Base-by-base conservation (phyloP, 176 grass and related monocot genomes). In the Aegilops speltoides region DNA sequence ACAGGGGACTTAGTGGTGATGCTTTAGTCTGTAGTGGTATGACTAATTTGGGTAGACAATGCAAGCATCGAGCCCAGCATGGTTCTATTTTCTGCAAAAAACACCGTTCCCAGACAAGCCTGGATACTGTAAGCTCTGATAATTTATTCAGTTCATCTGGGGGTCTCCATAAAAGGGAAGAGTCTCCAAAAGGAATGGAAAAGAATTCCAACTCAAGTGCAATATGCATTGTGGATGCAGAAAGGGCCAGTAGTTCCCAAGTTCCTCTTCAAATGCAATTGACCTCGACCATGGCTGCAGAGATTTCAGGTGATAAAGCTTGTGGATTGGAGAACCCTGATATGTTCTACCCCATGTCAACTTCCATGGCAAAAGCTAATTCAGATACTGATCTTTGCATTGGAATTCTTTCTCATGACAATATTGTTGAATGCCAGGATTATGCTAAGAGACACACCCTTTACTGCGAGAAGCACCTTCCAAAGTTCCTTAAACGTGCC, bases 401-500 rank as follows among this genome's bases (percentile, higher is more conserved):
- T 83, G 91, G 93, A 76, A 85, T 87, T 84, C 82, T 11, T 43
- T 54, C 61, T 72, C 67, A 93, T 48, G 87, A 91, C 12, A 85
- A 79, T 87, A 81, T 66, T 63, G 82, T 79, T 61, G 90, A 96
- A 85, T 99, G 97, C 89, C 85, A 87, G 43, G 94, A 99, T 89
- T 83, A 86, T 86, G 97, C 97, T 62, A 94, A 88, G 81, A 84
- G 88, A 37, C 93, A 96, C 80, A 92, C 91, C 43, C 89, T 99
- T 74, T 99, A 99, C 73, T 99, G 97, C 76, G 91, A 99, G 77
- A 96, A 87, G 72, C 97, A 99, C 82, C 78, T 96, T 80, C 97
- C 97, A 4, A 99, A 94, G 81, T 99, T 96, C 85, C 92, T 99
- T 67, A 99, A 96, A 91, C 90, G 97, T 75, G 97, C 97, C n/a